Evolutionary conservation across 169 alveolate genomes (phyloP), one percentile per base, ranked within the genome.

Genomic region (Fabrea salina): DNA sequence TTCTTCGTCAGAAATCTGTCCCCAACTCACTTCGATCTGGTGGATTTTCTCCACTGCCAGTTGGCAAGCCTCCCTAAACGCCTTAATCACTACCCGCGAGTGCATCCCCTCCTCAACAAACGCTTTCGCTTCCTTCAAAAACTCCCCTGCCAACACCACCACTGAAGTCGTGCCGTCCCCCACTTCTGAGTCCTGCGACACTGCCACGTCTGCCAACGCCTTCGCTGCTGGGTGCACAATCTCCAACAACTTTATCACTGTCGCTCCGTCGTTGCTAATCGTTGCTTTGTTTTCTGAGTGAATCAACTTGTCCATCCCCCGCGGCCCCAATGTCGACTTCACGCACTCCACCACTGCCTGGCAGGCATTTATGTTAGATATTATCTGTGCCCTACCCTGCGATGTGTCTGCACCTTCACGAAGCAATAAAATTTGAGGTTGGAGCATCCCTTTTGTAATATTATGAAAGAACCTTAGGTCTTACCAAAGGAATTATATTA

Each of bases 231-330:
- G 99, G 78, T 98, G 99, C 16, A 95, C 97, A 61, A 98, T 95
- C 49, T 96, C 97, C 7, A 98, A 87, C 30, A 97, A 92, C 53
- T 85, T 82, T 85, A 97, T 89, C 51, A 98, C 98, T 7, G 99
- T 98, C n/a, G 99, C 99, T 16, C 99, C 99, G 85, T 98, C 99
- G 84, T 98, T 98, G 22, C 99, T 96, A 72, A 98, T 96, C 7
- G 99, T 97, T 6, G 92, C 96, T 6, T 84, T 94, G 41, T 83
- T 84, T 11, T 91, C 97, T 7, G 87, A 86, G 64, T 97, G 97
- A 5, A 98, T 97, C 85, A 98, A 87, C 83, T 98, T 98, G 86
- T 98, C 99, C 99, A 97, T 97, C 59, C 99, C 99, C 50, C 99
- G 83, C 5, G 99, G 99, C 3, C 99, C 97, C 35, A 97, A 89